Evolutionary conservation across 495 filamentous ascomycete species (phyloP).

Genomic region (Neurospora intermedia): DNA sequence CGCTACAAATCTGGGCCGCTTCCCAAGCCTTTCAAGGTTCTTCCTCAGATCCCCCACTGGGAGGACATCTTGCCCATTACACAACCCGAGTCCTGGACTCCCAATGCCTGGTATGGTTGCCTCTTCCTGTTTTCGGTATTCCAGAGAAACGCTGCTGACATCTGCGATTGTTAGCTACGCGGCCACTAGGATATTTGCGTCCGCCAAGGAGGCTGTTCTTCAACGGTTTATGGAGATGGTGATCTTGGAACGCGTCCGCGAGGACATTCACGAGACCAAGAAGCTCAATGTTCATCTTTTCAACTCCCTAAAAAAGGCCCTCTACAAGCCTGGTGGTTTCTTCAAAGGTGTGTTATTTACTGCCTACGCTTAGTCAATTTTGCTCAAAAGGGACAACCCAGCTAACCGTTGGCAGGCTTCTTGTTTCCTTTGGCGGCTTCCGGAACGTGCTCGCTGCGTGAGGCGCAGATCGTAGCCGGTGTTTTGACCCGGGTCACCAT

Average conservation of each 20-base stretch:
- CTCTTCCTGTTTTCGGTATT: background rate
- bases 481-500: slow-evolving; percentile 68
- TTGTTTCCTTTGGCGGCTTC: slow-evolving; percentile 77
- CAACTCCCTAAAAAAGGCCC: slow-evolving; percentile 77
- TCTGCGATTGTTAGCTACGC: slow-evolving; percentile 52
- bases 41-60: slow-evolving; percentile 85
- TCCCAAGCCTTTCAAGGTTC: slow-evolving; percentile 94
- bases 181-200: slow-evolving; percentile 81
- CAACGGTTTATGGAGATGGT: slow-evolving; percentile 74
- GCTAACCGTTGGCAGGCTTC: slow-evolving; percentile 30
- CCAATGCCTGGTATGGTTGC: slow-evolving; percentile 42
- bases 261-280: slow-evolving; percentile 66
- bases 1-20: slow-evolving; percentile 91
- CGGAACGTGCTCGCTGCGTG: slow-evolving; percentile 73
- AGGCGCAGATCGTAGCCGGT: slow-evolving; percentile 81
- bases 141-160: background rate
- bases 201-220: slow-evolving; percentile 60
- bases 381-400: background rate
- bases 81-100: slow-evolving; percentile 42
- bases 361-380: background rate
- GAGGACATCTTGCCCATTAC: slow-evolving; percentile 50
- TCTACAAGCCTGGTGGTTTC: slow-evolving; percentile 94
- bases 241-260: slow-evolving; percentile 75
- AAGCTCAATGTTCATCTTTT: slow-evolving; percentile 95
- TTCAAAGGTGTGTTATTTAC: slow-evolving; percentile 63